Evolutionary conservation across 164 flowering plant species (phyloP).

Genomic region (Sextonia rubra): DNA sequence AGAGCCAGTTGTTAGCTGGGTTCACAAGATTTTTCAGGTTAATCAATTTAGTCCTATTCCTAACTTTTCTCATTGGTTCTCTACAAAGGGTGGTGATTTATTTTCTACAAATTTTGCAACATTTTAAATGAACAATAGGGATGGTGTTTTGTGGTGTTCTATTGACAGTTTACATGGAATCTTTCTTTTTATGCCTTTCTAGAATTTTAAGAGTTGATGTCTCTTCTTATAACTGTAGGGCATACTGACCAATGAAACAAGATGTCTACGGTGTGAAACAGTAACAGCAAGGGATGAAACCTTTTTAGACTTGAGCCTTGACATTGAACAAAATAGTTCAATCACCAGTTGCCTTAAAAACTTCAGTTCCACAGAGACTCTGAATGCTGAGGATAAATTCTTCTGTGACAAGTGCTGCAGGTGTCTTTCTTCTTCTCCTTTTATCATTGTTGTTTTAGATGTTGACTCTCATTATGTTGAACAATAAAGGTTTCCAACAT

Average conservation of each 20-base stretch:
- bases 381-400: slow-evolving; percentile 98
- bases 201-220: neutral
- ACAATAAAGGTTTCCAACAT: neutral
- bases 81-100: neutral
- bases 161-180: neutral
- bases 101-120: neutral
- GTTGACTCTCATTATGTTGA: neutral
- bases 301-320: slow-evolving; percentile 95
- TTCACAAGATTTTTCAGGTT: slow-evolving; percentile 98
- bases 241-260: slow-evolving; percentile 93
- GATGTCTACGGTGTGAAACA: slow-evolving; percentile 93
- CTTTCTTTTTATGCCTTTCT: neutral
- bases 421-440: slow-evolving; percentile 4
- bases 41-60: slow-evolving; percentile 7
- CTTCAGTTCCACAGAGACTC: slow-evolving; percentile 96
- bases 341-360: slow-evolving; percentile 96
- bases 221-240: slow-evolving; percentile 51
- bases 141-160: no score
- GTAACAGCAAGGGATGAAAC: slow-evolving; percentile 99
- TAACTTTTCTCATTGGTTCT: neutral
- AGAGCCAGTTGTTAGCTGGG: slow-evolving; percentile 96
- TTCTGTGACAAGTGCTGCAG: slow-evolving; percentile 99
- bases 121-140: neutral
- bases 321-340: slow-evolving; percentile 98
- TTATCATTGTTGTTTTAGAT: neutral